Base-by-base conservation (phyloP, 495 filamentous ascomycete species). In the Talaromyces stipitatus region DNA sequence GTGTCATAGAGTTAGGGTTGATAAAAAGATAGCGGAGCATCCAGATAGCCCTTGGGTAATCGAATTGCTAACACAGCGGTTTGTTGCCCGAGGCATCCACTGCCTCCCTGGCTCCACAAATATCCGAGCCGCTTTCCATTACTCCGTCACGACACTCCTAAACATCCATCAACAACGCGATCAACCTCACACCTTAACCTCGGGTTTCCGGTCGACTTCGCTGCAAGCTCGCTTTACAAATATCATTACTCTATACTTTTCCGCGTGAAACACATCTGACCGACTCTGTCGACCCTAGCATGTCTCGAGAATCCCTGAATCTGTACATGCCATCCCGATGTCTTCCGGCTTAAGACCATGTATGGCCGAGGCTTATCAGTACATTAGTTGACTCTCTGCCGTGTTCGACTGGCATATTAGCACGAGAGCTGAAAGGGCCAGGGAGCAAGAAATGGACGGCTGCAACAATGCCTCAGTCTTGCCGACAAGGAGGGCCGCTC, bases 41-140 rank as follows among this genome's bases (percentile, higher is more conserved):
- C n/a, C n/a, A n/a, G n/a, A n/a, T n/a, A n/a, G 36, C 16, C 36
- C 36, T 48, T 48, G 45, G 16, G 45, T 48, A 48, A 48, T 48
- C 24, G 45, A 48, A 48, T 48, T 48, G 45, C 45, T 48, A 48
- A 48, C 20, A 11, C 45, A 22, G 14, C 45, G 20, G 45, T 24
- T 26, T 11, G 45, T 48, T 23, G 45, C 45, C 45, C 24, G 45
- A 48, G 45, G 45, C 45, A 48, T 48, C 20, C 45, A 48, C 20
- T 24, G 18, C 22, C 36, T 41, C 16, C n/a, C 36, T 16, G 36
- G 36, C n/a, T 41, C 45, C 45, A 48, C 45, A 48, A 48, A 48
- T 48, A 48, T 48, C 45, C 45, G 45, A 41, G 36, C 36, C 36
- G 36, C 16, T 41, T 41, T 18, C 36, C 36, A 3, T 41, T 16